phyloP scores from a whole-genome alignment of 2,329 filamentous ascomycete species.

The Aureobasidium zeae region DNA sequence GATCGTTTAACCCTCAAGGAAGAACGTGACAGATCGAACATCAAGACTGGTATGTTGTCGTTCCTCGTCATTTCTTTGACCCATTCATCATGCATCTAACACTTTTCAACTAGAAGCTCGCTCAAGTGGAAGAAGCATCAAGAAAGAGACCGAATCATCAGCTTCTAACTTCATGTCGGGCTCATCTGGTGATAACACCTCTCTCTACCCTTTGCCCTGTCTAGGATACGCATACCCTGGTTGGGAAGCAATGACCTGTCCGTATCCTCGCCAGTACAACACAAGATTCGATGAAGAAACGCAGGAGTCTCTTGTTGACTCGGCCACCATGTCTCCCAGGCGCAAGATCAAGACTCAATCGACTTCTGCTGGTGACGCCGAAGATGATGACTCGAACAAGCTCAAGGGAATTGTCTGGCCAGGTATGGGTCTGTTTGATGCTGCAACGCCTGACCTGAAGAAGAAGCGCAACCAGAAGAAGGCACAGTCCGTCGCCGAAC shows the following conservation, averaged over 20 bases:
- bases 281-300: constrained; percentile 19
- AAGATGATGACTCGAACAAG: constrained; percentile 35
- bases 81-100: too few species aligned
- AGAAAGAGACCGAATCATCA: constrained; percentile 1
- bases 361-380: not conserved
- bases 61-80: too few species aligned
- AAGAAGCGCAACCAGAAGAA: constrained; percentile 72
- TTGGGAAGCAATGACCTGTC: not conserved
- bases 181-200: constrained; percentile 19
- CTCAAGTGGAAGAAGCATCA: not conserved
- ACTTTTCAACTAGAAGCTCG: constrained; percentile 4
- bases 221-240: not conserved
- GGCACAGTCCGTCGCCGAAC: constrained; percentile 57
- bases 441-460: constrained; percentile 63
- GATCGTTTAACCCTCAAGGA: constrained; percentile 72
- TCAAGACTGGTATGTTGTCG: constrained; percentile 13
- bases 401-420: constrained; percentile 68
- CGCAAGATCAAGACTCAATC: constrained; percentile 1
- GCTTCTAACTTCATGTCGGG: constrained; percentile 19
- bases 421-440: constrained; percentile 75
- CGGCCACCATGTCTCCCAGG: not conserved
- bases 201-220: constrained; percentile 3
- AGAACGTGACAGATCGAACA: constrained; percentile 1
- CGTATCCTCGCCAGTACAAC: not conserved
- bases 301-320: constrained; percentile 21